Evolutionary conservation across 2,329 filamentous ascomycete species (phyloP).

Genomic region (Sporothrix inflata): DNA sequence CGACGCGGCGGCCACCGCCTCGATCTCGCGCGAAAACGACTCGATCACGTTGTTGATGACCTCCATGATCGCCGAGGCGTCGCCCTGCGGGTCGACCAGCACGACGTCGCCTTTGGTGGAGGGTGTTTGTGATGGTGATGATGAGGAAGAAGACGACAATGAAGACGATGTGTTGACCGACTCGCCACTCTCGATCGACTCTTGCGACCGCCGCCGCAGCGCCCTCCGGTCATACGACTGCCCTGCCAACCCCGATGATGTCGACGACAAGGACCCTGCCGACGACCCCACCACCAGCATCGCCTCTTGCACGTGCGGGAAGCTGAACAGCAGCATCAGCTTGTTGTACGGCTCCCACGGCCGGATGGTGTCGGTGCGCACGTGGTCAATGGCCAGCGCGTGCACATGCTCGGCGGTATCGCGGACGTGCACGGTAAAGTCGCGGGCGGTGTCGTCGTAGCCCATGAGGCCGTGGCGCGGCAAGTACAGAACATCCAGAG

Average conservation of each 20-base stretch:
- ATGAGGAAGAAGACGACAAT: neutral
- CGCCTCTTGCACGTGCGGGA: slow-evolving; percentile 45
- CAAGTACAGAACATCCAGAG: slow-evolving; percentile 45
- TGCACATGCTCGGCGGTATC: slow-evolving; percentile 42
- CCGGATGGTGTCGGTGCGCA: slow-evolving; percentile 48
- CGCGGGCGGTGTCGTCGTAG: slow-evolving; percentile 47
- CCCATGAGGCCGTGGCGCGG: slow-evolving; percentile 46
- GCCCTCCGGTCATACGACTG: slow-evolving; percentile 24
- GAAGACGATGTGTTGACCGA: slow-evolving; percentile 5
- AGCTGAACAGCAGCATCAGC: slow-evolving; percentile 49
- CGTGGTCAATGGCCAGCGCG: slow-evolving; percentile 52
- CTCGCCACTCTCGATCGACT: slow-evolving; percentile 29
- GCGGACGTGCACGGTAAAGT: slow-evolving; percentile 46
- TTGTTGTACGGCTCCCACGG: slow-evolving; percentile 58
- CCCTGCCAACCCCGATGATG: neutral
- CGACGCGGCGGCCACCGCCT: slow-evolving; percentile 25
- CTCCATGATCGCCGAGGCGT: slow-evolving; percentile 32
- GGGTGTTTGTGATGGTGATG: slow-evolving; percentile 21
- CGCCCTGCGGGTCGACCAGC: slow-evolving; percentile 40
- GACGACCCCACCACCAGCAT: slow-evolving; percentile 42
- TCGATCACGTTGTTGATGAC: slow-evolving; percentile 36
- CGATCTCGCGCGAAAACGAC: slow-evolving; percentile 36
- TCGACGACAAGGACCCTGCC: neutral
- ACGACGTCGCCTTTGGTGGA: slow-evolving; percentile 36
- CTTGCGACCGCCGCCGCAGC: slow-evolving; percentile 27